Evolutionary conservation across 495 filamentous ascomycete genomes (phyloP).

Genomic region (Staphylotrichum longicolle): DNA sequence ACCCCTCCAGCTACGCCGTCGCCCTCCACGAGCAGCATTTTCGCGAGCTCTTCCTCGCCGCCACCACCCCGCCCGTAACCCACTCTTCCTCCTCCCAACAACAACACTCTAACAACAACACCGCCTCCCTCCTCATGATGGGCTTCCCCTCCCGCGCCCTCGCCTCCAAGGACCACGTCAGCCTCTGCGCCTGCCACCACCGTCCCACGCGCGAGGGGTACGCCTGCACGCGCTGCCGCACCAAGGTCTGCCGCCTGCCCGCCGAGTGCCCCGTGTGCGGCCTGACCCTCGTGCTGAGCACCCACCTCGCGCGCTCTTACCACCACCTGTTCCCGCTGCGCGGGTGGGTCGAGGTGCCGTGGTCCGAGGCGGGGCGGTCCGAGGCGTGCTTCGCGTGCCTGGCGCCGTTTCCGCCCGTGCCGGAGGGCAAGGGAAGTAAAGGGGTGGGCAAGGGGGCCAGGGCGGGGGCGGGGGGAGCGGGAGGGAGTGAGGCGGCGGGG

Average conservation of each 20-base stretch:
- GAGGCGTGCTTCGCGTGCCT: constrained; percentile 56
- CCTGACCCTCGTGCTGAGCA: constrained; percentile 92
- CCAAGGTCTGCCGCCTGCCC: constrained; percentile 90
- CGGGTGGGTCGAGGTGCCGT: constrained; percentile 88
- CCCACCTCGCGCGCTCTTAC: constrained; percentile 90
- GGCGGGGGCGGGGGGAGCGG: neutral
- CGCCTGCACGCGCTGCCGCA: constrained; percentile 80
- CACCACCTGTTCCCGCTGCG: constrained; percentile 91
- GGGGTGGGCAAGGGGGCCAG: constrained; percentile 9
- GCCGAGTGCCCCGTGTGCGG: constrained; percentile 87
- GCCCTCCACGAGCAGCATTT: constrained; percentile 88
- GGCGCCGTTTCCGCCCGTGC: constrained; percentile 47
- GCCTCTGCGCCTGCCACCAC: constrained; percentile 86
- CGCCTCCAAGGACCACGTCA: constrained; percentile 61
- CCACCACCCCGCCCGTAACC: constrained; percentile 84
- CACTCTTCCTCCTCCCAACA: constrained; percentile 46
- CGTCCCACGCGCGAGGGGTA: constrained; percentile 85
- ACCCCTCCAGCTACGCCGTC: constrained; percentile 73
- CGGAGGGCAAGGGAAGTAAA: neutral
- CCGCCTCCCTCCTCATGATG: constrained; percentile 81
- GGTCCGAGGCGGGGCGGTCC: constrained; percentile 61
- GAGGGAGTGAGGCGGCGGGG: neutral
- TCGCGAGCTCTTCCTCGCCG: constrained; percentile 78
- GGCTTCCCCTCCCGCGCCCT: constrained; percentile 94
- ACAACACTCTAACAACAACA: neutral